Base-by-base conservation (phyloP, 257 asterid genomes). In the Capsicum rhomboideum region DNA sequence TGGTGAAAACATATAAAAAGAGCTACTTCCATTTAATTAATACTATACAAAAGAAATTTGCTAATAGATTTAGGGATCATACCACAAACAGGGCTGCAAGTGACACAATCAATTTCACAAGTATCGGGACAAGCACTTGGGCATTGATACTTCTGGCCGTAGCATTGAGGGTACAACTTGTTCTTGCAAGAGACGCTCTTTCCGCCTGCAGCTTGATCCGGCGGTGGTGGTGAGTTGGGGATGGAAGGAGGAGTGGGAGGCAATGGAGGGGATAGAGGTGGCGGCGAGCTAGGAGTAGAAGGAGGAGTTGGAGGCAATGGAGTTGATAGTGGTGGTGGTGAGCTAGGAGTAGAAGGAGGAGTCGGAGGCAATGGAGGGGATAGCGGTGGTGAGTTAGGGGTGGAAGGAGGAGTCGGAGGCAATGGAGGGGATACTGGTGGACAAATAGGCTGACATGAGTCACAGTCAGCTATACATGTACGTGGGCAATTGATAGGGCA, bases 21-120 rank as follows among this genome's bases (percentile, higher is more conserved):
- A 34, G 37, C 37, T 34, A 34, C 2, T 34, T 5, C 37, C 37
- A 34, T 34, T 34, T 34, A 34, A 34, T 34, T 34, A 34, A 34
- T 34, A 34, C 37, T 34, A 34, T 2, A 34, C 37, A 34, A 34
- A 34, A 34, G 37, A 34, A 34, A 34, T 34, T 34, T 34, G 37
- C 37, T 34, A 34, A 34, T 34, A 34, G 37, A 34, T 34, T 34
- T 40, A 40, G 8, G 44, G 44, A 40, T 85, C 93, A 84, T 91
- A 95, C 98, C 10, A 85, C 98, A 93, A 52, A 89, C 91, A 14
- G 97, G 95, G 74, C 94, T 90, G 89, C 97, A 93, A 74, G 87
- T 88, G 87, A 83, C 90, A 81, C 97, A 93, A 74, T 93, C 95
- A 56, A 90, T 90, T 86, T 87, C 92, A 68, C 97, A 92, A 9